Evolutionary conservation across 768 basidiomycete species (phyloP), one percentile per base, ranked within the genome.

Genomic region (Boletus reticuloceps): DNA sequence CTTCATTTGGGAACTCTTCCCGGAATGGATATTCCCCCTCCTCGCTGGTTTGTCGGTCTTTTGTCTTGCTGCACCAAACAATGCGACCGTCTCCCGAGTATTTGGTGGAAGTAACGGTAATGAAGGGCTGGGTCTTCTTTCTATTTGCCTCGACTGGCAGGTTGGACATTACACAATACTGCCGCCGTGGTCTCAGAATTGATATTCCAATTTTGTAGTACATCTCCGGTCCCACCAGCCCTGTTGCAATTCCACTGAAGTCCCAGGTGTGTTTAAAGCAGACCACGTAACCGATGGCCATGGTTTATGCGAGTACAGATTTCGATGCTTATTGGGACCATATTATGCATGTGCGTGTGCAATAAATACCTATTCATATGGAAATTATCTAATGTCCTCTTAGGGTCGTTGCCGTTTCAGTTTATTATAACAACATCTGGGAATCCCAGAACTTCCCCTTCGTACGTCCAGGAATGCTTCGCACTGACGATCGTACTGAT

Each of bases 31-130:
- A 31, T 87, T 86, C 58, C 86, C 86, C 0, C 73, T 87, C 22
- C 60, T 86, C 31, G 83, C 83, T 5, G 85, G 84, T 19, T 71
- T 86, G 36, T 82, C 81, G 17, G 77, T 85, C 22, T 73, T 86
- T 64, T 88, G 86, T 57, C 75, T 88, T 40, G 77, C 84, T 2
- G 74, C 77, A 47, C 76, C 75, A 41, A 68, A 83, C n/a, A 80
- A 74, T 49, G 60, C 79, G 0, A 74, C 75, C 66, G 73, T 85
- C 54, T 79, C 82, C 0, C 74, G 79, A 29, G 70, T 85, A 31
- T 85, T 86, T 60, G 84, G 84, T 49, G 84, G 84, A 39, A 81
- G 77, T 39, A 78, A 81, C 34, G 84, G 77, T 52, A 84, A 86
- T 51, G 83, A 85, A 66, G 84, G 84, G 8, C 75, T 86, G 38